Percentiles rank a stretch among this genome's conserved stretches.
Conservation (phyloP, 768 basidiomycete species). For the Dentipellis sp. region DNA sequence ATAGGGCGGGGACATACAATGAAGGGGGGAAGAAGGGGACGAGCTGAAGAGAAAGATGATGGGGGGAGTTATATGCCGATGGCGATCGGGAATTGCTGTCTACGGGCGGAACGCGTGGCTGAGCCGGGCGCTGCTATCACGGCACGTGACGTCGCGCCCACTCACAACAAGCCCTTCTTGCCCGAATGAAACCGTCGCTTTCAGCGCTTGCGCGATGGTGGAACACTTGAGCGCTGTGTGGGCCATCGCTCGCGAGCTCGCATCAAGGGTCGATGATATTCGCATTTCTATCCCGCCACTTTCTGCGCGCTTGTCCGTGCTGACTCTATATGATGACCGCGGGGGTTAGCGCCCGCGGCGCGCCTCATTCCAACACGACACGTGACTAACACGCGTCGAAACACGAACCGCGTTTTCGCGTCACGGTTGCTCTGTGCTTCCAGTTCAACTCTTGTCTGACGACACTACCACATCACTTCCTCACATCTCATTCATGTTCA, state of each 20-base stretch:
- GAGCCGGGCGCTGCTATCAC: neutral
- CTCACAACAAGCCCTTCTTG: neutral
- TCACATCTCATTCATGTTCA: conserved; percentile 51
- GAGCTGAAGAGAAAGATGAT: neutral
- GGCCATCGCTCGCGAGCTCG: neutral
- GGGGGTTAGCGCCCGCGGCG: no score
- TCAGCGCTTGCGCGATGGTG: neutral
- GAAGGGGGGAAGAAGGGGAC: neutral
- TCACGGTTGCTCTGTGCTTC: neutral
- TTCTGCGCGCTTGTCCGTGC: neutral
- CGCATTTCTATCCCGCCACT: neutral
- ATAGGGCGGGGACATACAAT: no score
- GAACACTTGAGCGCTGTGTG: neutral
- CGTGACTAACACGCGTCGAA: conserved; percentile 7
- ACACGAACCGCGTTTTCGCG: conserved; percentile 13
- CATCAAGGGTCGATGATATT: neutral
- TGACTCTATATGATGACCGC: neutral
- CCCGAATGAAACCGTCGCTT: neutral
- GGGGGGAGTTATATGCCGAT: neutral
- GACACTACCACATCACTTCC: neutral
- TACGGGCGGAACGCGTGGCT: neutral
- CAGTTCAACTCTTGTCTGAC: neutral
- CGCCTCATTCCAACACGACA: conserved; percentile 1
- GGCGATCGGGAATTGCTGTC: neutral
- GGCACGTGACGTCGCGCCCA: neutral